Conservation (phyloP, 169 alveolate species). For the Cytauxzoon felis region DNA sequence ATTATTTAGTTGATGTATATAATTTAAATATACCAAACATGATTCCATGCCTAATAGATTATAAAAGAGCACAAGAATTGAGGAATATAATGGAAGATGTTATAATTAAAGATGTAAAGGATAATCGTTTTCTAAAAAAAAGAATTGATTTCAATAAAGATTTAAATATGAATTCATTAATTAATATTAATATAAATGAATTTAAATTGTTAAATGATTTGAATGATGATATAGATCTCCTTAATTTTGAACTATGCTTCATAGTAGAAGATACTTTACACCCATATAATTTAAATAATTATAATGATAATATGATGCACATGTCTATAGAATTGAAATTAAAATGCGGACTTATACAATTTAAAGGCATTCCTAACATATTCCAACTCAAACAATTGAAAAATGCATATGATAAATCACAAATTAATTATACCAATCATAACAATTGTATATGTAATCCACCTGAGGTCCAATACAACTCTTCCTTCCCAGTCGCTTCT, state of each 20-base stretch:
- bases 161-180: not conserved
- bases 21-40: not conserved
- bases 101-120: too few relatives aligned
- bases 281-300: not conserved
- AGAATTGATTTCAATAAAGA: not conserved
- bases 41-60: not conserved
- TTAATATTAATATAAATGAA: not conserved
- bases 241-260: not conserved
- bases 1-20: not conserved
- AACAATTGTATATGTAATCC: not conserved
- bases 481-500: too few relatives aligned
- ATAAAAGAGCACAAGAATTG: not conserved
- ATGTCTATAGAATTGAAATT: constrained; percentile 65
- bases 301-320: constrained; percentile 16
- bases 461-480: too few relatives aligned
- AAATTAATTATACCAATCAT: constrained; percentile 14
- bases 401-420: constrained; percentile 51
- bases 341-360: constrained; percentile 69
- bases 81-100: not conserved
- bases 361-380: constrained; percentile 57
- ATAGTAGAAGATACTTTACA: not conserved
- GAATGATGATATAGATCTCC: not conserved
- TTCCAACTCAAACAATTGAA: constrained; percentile 64
- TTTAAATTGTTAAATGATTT: too few relatives aligned
- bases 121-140: too few relatives aligned